Base-by-base conservation (phyloP, 225 moss, liverwort and hornwort genomes). In the Pseudoscleropodium purum region DNA sequence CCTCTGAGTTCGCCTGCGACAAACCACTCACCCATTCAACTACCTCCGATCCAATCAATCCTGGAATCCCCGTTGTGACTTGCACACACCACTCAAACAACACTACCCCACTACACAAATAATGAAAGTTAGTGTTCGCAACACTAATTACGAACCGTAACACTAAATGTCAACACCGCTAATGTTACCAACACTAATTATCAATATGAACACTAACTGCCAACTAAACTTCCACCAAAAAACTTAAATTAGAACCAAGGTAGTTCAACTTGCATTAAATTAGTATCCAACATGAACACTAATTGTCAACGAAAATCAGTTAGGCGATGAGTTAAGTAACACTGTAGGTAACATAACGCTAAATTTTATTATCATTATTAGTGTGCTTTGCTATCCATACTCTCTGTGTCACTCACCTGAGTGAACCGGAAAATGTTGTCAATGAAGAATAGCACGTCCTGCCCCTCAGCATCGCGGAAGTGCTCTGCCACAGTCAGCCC, bases 341-440 rank as follows among this genome's bases (percentile, higher is more conserved):
- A 54, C 54, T 54, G 36, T 6, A 6, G 16, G 16, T 25, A 56
- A 37, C 56, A 56, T 56, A 56, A 79, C 4, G 37, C 37, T 27
- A 59, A 17, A 26, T 79, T n/a, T n/a, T 18, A 57, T 27, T 79
- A 59, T 25, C 56, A 79, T 57, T n/a, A 27, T 10, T n/a, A n/a
- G n/a, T 37, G 79, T 57, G 57, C 79, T 57, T 27, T 26, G 16
- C 27, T 39, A 57, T n/a, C 57, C n/a, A 27, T 26, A n/a, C 37
- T 56, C 57, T 9, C 76, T 37, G 26, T 27, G 7, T 31, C 10
- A 26, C 88, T 92, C 80, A 97, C 97, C 95, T 98, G 98, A 89
- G 98, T 98, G 85, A 98, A 98, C n/a, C 97, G 97, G 92, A 98
- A 98, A 91, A 98, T 98, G 88, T 98, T 97, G 91, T 98, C 97